Evolutionary conservation across 1,284 basidiomycete species (phyloP), one percentile per base, ranked within the genome.

Genomic region (Vanrija sp.): DNA sequence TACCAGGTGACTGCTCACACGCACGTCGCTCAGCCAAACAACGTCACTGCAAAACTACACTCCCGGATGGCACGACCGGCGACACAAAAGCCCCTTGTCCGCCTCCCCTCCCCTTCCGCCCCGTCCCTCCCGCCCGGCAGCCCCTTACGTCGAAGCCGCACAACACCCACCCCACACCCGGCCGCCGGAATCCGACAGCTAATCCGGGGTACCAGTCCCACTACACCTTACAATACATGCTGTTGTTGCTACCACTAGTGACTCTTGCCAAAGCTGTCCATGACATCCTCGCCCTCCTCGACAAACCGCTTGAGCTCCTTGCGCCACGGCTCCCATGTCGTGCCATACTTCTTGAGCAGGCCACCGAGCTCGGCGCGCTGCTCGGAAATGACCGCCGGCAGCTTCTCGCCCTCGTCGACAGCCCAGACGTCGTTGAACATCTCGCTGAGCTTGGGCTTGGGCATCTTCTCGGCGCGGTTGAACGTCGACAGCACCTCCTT

Each of bases 321-420:
- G 67, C 79, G 81, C 89, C 90, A 97, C 4, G 89, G 89, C 64
- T 86, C 86, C 83, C 87, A 92, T 2, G 79, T 79, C 20, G 83
- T 68, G 0, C 90, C 90, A 64, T 96, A 96, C 75, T 94, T 95
- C 70, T 81, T 83, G 54, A 96, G 67, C 47, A 96, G 78, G 47
- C 79, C 67, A 16, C 81, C 79, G 31, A 96, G 80, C 69, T 96
- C 93, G 53, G 85, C 82, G 51, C 86, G 79, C 75, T 97, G 92
- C 71, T 94, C 90, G 66, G 77, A 83, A 61, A 92, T 79, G 64
- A 88, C 89, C 85, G 86, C 88, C 2, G 90, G 89, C 63, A 88
- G 81, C 66, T 88, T 82, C 2, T 89, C 88, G 22, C 83, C 88
- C 19, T 60, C 58, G 8, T 63, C 60, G 15, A 73, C 57, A 3